These are phyloP conservation scores for Fragilariopsis cylindrus DNA, from an alignment of 108 stramenopile species.

Conservation along the genomic window DNA sequence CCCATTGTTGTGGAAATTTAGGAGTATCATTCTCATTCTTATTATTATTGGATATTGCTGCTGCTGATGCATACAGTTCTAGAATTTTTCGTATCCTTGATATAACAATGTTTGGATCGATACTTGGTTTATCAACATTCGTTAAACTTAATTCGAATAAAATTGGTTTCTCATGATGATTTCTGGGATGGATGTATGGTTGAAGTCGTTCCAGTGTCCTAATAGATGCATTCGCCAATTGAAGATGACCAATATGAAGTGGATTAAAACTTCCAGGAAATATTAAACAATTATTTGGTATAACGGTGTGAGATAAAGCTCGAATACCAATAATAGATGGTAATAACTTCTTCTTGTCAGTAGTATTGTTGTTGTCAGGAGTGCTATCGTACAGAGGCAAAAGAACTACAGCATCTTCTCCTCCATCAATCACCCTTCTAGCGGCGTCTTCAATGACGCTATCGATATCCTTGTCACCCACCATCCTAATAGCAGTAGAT, in stretches of 20 bases:
- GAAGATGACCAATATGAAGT: slow-evolving; percentile 81
- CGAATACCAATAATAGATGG: slow-evolving; percentile 7
- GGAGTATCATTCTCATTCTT: background rate
- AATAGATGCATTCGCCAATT: slow-evolving; percentile 71
- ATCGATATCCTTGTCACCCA: background rate
- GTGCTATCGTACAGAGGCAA: slow-evolving; percentile 33
- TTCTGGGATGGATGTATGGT: slow-evolving; percentile 19
- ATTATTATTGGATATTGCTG: background rate
- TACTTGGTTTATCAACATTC: slow-evolving; percentile 85
- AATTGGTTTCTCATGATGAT: slow-evolving; percentile 29
- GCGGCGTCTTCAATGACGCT: slow-evolving; percentile 41
- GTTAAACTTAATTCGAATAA: slow-evolving; percentile 80
- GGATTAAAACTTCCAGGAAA: slow-evolving; percentile 92
- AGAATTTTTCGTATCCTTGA: slow-evolving; percentile 58
- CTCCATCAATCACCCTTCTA: slow-evolving; percentile 44
- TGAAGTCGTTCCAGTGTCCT: slow-evolving; percentile 23
- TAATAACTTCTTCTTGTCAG: background rate
- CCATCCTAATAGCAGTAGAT: background rate
- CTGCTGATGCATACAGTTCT: slow-evolving; percentile 17
- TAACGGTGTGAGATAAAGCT: slow-evolving; percentile 36
- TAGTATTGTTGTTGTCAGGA: background rate
- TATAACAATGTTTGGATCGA: slow-evolving; percentile 56
- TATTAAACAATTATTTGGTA: slow-evolving; percentile 62
- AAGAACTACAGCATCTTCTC: slow-evolving; percentile 52
- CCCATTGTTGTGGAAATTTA: slow-evolving; percentile 70